Conservation (phyloP, 257 asterid genomes). For the Scutellaria barbata region DNA sequence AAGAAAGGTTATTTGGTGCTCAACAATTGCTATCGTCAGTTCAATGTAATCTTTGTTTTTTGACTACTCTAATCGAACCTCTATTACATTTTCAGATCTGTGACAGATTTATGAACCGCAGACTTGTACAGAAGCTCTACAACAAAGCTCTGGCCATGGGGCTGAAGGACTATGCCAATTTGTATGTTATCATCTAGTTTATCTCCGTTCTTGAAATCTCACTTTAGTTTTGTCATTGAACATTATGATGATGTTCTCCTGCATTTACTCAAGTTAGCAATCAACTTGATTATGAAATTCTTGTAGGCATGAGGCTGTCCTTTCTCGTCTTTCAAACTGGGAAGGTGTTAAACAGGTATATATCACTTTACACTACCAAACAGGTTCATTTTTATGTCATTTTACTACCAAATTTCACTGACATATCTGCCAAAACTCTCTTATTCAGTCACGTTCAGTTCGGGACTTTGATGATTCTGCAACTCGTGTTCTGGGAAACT, state of each 20-base stretch:
- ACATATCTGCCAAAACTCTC: not conserved
- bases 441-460: conserved; percentile 61
- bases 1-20: not conserved
- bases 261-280: conserved; percentile 24
- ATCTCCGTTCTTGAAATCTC: conserved; percentile 24
- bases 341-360: conserved; percentile 82
- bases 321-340: conserved; percentile 89
- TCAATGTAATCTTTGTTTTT: not conserved
- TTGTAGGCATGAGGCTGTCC: conserved; percentile 72
- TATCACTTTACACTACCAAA: conserved; percentile 16
- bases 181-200: conserved; percentile 47
- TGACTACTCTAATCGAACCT: conserved; percentile 25
- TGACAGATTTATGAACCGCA: conserved; percentile 86
- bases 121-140: conserved; percentile 68
- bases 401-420: not conserved
- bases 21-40: not conserved
- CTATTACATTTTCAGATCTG: conserved; percentile 60
- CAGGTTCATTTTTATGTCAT: not conserved
- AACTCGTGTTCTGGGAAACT: conserved; percentile 74
- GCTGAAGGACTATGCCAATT: conserved; percentile 71
- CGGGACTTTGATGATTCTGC: conserved; percentile 84
- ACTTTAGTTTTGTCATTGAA: conserved; percentile 1
- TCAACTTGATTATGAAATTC: conserved; percentile 31
- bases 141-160: conserved; percentile 76
- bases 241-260: conserved; percentile 20